Evolutionary conservation across 352 stramenopile species (phyloP).

Genomic region (Phytophthora tubulina): DNA sequence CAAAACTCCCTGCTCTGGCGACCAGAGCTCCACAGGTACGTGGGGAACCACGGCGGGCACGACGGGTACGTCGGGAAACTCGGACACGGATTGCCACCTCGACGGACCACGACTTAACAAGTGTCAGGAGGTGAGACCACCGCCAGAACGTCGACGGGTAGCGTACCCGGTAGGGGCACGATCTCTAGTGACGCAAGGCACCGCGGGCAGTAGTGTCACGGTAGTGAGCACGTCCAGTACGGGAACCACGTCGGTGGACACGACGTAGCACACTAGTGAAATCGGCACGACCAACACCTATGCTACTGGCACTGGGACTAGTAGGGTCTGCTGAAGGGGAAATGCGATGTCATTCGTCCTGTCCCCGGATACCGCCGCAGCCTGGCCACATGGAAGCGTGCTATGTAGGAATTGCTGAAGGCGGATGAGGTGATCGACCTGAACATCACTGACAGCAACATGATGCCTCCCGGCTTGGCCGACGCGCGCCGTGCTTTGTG

Average conservation of each 20-base stretch:
- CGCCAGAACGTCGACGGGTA: slow-evolving; percentile 5
- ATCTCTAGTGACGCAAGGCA: background rate
- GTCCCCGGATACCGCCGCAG: too few relatives aligned
- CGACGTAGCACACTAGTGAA: too few relatives aligned
- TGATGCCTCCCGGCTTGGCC: too few relatives aligned
- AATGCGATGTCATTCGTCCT: too few relatives aligned
- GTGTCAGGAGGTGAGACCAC: background rate
- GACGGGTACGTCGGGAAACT: background rate
- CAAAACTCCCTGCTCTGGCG: background rate
- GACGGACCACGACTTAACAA: background rate
- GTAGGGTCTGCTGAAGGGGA: too few relatives aligned
- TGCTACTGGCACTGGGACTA: background rate
- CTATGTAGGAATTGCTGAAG: too few relatives aligned
- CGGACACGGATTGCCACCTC: background rate
- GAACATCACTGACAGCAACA: too few relatives aligned
- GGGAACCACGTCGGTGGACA: too few relatives aligned
- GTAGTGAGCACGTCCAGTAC: slow-evolving; percentile 8
- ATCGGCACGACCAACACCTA: too few relatives aligned
- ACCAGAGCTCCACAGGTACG: slow-evolving; percentile 2
- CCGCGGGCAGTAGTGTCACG: background rate
- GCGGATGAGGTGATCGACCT: too few relatives aligned
- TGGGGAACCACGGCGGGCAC: background rate
- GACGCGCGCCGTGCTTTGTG: too few relatives aligned
- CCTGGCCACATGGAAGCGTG: too few relatives aligned
- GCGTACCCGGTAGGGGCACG: background rate